Evolutionary conservation across 345 rosid species (phyloP).

Genomic region (Hirschfeldia incana): DNA sequence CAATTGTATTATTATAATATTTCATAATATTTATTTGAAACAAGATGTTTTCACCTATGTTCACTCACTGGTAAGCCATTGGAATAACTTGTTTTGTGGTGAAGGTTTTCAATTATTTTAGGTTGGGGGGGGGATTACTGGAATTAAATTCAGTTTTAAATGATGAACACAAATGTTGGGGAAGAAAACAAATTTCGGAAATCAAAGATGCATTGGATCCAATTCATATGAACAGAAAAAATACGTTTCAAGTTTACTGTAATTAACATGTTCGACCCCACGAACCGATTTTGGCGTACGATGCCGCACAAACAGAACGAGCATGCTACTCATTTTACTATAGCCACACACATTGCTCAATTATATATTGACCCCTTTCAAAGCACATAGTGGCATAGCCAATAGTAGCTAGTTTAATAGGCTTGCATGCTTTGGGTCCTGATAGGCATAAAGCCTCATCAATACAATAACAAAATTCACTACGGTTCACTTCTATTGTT

Average conservation of each 20-base stretch:
- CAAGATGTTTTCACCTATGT: not conserved
- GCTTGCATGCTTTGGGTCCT: conserved; percentile 2
- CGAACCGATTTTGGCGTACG: conserved; percentile 31
- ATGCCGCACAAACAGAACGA: conserved; percentile 29
- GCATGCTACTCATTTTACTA: conserved; percentile 18
- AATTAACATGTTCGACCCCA: conserved; percentile 31
- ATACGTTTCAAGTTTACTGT: conserved; percentile 15
- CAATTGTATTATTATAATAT: not conserved
- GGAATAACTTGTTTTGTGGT: not conserved
- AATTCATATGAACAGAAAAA: conserved; percentile 10
- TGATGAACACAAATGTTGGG: not conserved
- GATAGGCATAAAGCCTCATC: not conserved
- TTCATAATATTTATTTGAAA: not conserved
- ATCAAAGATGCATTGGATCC: conserved; percentile 36
- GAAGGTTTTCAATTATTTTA: conserved; percentile 3
- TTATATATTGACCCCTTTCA: conserved; percentile 11
- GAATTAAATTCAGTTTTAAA: not conserved
- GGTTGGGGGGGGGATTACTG: not conserved
- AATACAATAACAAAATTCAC: not conserved
- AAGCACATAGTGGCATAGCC: conserved; percentile 19
- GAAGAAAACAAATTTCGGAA: conserved; percentile 12
- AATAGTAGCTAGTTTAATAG: conserved; percentile 18
- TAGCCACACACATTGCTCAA: conserved; percentile 28
- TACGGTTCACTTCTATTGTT: not conserved
- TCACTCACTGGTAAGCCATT: not conserved